These are phyloP conservation scores for Macrolepiota fuliginosa DNA, from an alignment of 768 basidiomycete species.

Conservation along the genomic window DNA sequence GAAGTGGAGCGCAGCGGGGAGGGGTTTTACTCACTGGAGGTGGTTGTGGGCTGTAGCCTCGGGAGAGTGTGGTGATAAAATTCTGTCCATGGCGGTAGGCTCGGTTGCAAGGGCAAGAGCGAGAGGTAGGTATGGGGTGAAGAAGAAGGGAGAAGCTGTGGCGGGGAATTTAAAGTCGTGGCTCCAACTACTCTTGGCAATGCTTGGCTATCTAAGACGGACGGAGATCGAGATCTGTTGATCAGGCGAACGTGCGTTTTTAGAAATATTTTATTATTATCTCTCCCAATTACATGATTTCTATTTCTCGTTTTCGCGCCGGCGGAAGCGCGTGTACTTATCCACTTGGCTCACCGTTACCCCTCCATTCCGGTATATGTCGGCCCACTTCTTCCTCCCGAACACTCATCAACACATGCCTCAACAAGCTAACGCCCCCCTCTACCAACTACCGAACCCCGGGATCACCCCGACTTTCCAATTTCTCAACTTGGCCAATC, in stretches of 20 bases:
- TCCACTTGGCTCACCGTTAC: background rate
- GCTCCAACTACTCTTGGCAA: slow-evolving; percentile 14
- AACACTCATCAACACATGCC: slow-evolving; percentile 1
- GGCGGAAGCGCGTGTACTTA: slow-evolving; percentile 2
- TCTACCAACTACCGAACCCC: slow-evolving; percentile 42
- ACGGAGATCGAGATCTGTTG: slow-evolving; percentile 12
- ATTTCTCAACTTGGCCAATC: slow-evolving; percentile 52
- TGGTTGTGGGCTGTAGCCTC: slow-evolving; percentile 72
- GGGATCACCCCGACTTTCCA: slow-evolving; percentile 43
- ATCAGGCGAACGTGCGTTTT: slow-evolving; percentile 24
- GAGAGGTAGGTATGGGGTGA: slow-evolving; percentile 13
- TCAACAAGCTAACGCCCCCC: slow-evolving; percentile 24
- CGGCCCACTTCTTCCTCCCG: slow-evolving; percentile 8
- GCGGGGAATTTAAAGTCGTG: slow-evolving; percentile 20
- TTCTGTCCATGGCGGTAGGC: slow-evolving; percentile 54
- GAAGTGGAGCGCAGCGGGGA: slow-evolving; percentile 11
- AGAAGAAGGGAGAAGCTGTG: slow-evolving; percentile 13
- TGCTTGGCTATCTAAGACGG: slow-evolving; percentile 14
- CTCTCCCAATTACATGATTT: slow-evolving; percentile 17
- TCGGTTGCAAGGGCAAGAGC: slow-evolving; percentile 9
- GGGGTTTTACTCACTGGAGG: slow-evolving; percentile 49
- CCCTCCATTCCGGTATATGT: background rate
- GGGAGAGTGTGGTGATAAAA: slow-evolving; percentile 69
- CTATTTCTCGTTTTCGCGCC: slow-evolving; percentile 4
- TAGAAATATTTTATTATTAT: slow-evolving; percentile 13